A percentile compares a stretch with the other conserved stretches of the same genome.
phyloP scores from a whole-genome alignment of 116 monocot genomes.

The Iris pallida region DNA sequence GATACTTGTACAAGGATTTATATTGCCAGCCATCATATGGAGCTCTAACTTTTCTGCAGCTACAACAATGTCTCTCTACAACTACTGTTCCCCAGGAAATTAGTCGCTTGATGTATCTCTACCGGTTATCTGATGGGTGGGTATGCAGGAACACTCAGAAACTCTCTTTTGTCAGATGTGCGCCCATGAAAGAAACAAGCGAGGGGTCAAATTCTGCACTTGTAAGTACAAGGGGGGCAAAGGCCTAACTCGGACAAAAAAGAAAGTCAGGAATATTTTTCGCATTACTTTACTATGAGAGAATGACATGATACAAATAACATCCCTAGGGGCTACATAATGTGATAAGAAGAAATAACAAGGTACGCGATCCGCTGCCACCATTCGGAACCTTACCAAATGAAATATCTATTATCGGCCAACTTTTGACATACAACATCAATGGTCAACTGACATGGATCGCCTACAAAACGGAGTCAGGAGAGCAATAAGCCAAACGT shows the following conservation, averaged over 20 bases:
- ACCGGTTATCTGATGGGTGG: too few species aligned
- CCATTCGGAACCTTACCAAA: neutral
- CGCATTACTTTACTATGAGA: neutral
- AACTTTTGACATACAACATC: conserved; percentile 3
- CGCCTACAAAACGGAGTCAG: neutral
- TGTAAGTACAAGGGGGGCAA: too few species aligned
- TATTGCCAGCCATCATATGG: too few species aligned
- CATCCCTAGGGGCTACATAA: neutral
- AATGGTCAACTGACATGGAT: neutral
- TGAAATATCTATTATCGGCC: conserved; percentile 5
- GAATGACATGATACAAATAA: conserved; percentile 12
- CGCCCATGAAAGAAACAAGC: too few species aligned
- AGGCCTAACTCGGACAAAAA: neutral
- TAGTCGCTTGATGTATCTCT: too few species aligned
- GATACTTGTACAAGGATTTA: too few species aligned
- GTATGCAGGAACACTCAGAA: too few species aligned
- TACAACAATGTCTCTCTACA: too few species aligned
- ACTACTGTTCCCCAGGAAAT: too few species aligned
- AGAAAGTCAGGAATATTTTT: neutral
- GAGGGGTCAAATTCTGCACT: neutral
- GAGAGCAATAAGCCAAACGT: neutral
- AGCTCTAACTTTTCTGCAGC: too few species aligned
- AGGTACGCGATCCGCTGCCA: neutral
- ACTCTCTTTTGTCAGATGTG: too few species aligned
- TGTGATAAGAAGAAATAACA: neutral